Evolutionary conservation across 202 grass and related monocot genomes (phyloP), one percentile per base, ranked within the genome.

Genomic region (Elaeis oleifera): DNA sequence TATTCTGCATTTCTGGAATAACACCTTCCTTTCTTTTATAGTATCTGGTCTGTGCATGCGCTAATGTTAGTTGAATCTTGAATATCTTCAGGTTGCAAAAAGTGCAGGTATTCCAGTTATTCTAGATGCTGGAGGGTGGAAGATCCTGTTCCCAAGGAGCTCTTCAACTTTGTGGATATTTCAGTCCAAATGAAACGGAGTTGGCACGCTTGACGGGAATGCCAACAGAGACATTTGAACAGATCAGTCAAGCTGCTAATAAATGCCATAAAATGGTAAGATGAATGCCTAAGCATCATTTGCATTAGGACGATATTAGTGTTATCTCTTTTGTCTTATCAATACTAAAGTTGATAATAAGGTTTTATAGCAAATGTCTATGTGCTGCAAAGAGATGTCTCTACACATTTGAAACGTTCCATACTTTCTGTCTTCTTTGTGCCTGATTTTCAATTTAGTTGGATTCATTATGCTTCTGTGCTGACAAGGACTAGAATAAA

Each of bases 161-260:
- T 99, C 71, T 55, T 92, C 0, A 83, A 62, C 15, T 82, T 92
- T 27, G 84, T 99, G 32, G 94, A 92, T 31, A 81, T 99, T 59
- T 99, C 58, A 99, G 94, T 77, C 94, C 94, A 60, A 99, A 99
- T 87, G 94, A 99, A 89, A 92, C 88, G 32, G 94, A 97, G 62
- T 63, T 97, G 56, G 84, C 85, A 25, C 85, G 88, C 60, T 74
- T 99, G 67, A 89, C 88, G 61, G 82, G 82, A 69, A 70, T 92
- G 84, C 71, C 74, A 65, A 92, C 94, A 8, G 94, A 89, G 6
- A 80, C 82, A 50, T 86, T 89, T 79, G 82, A 99, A 68, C 88
- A 92, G 72, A 99, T 89, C 62, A 73, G 58, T 57, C 77, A 78
- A 59, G 94, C 88, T 70, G 88, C 75, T 67, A 58, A 18, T 20